phyloP scores from a whole-genome alignment of 352 stramenopile genomes.

The Albugo laibachii region DNA sequence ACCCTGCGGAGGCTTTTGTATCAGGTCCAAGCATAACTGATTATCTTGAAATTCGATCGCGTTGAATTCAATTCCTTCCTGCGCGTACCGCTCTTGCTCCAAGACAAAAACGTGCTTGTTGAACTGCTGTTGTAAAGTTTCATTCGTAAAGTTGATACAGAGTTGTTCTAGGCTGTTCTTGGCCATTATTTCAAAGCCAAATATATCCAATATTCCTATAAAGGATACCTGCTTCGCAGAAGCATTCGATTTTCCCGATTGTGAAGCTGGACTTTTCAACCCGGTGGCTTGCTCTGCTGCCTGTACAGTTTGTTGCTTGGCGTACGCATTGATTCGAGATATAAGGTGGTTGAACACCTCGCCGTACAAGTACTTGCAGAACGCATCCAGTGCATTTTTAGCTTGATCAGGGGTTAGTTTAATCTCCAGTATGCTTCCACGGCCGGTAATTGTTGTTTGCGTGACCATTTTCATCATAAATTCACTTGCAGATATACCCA shows the following conservation, averaged over 20 bases:
- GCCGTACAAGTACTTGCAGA: conserved; percentile 72
- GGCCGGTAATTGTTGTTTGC: conserved; percentile 57
- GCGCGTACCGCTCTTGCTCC: conserved; percentile 60
- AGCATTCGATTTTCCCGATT: not conserved
- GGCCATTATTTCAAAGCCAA: conserved; percentile 81
- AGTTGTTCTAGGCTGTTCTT: conserved; percentile 79
- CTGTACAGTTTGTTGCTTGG: conserved; percentile 28
- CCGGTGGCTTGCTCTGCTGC: not conserved
- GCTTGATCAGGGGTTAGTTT: conserved; percentile 48
- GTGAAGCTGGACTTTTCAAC: not conserved
- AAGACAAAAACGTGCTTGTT: conserved; percentile 78
- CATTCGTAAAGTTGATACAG: conserved; percentile 85
- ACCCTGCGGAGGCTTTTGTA: conserved; percentile 58
- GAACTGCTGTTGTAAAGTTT: conserved; percentile 80
- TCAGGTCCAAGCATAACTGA: conserved; percentile 52
- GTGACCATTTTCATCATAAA: conserved; percentile 70
- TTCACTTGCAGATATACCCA: conserved; percentile 29
- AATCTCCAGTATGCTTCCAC: conserved; percentile 53
- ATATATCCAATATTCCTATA: conserved; percentile 83
- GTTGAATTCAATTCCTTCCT: conserved; percentile 50
- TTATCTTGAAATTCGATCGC: conserved; percentile 75
- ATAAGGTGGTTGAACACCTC: conserved; percentile 66
- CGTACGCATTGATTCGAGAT: conserved; percentile 45
- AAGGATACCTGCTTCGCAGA: conserved; percentile 18
- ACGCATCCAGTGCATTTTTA: conserved; percentile 64